Evolutionary conservation across 2,329 filamentous ascomycete species (phyloP).

Genomic region (Microdochium nivale): DNA sequence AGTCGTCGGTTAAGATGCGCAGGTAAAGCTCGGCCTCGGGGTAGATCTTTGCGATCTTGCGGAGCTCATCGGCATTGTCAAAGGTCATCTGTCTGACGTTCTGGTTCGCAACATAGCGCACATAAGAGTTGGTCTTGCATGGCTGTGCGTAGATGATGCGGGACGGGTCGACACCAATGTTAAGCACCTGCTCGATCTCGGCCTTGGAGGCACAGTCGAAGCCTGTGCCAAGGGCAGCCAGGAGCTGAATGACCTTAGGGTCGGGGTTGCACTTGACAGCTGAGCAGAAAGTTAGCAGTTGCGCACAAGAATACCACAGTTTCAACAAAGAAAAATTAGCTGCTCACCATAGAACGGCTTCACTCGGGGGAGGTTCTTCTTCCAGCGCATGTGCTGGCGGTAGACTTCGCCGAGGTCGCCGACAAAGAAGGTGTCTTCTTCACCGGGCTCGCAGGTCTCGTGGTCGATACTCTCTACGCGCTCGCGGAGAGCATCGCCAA

Average conservation of each 20-base stretch:
- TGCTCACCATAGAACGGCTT: slow-evolving; percentile 84
- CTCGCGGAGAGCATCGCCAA: slow-evolving; percentile 78
- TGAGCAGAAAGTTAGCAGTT: slow-evolving; percentile 23
- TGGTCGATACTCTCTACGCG: slow-evolving; percentile 79
- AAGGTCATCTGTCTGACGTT: slow-evolving; percentile 98
- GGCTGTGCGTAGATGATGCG: slow-evolving; percentile 99
- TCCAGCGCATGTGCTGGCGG: slow-evolving; percentile 97
- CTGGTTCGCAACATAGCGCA: slow-evolving; percentile 76
- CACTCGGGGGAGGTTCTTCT: slow-evolving; percentile 83
- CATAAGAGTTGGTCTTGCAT: slow-evolving; percentile 98
- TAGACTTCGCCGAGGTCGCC: slow-evolving; percentile 98
- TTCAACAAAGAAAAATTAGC: too few relatives aligned
- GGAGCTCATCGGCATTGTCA: slow-evolving; percentile 94
- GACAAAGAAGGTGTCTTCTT: slow-evolving; percentile 97
- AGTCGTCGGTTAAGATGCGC: slow-evolving; percentile 94
- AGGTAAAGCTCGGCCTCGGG: slow-evolving; percentile 86
- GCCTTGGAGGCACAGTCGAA: slow-evolving; percentile 98
- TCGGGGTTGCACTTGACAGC: slow-evolving; percentile 99
- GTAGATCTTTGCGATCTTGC: slow-evolving; percentile 92
- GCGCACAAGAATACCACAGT: neutral
- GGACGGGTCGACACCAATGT: slow-evolving; percentile 71
- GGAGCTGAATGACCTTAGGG: slow-evolving; percentile 75
- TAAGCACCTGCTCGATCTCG: slow-evolving; percentile 88
- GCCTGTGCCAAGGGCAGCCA: slow-evolving; percentile 81
- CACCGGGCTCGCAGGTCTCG: slow-evolving; percentile 80